Evolutionary conservation across 2,329 filamentous ascomycete genomes (phyloP).

Genomic region (Epichloe sylvatica): DNA sequence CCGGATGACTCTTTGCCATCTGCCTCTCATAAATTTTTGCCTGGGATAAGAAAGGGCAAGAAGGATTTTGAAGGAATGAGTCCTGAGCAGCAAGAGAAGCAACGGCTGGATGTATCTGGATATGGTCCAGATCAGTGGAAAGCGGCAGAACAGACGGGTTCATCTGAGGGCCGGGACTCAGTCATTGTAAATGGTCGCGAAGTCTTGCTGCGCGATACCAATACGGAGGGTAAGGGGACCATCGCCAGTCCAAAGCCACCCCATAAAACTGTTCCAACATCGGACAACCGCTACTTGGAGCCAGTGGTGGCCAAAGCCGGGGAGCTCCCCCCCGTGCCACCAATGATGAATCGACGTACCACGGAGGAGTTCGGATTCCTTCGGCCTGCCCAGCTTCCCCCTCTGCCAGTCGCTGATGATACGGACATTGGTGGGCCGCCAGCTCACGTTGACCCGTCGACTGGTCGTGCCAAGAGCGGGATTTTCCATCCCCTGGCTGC

Average conservation of each 20-base stretch:
- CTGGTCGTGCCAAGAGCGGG: conserved; percentile 31
- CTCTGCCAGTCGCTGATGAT: conserved; percentile 57
- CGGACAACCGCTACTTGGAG: conserved; percentile 21
- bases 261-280: conserved; percentile 11
- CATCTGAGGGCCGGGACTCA: conserved; percentile 56
- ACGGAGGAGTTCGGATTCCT: conserved; percentile 56
- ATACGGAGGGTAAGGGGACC: conserved; percentile 50
- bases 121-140: conserved; percentile 66
- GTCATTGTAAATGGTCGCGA: conserved; percentile 54
- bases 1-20: conserved; percentile 9
- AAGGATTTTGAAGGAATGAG: conserved; percentile 1
- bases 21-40: neutral
- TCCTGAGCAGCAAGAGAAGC: conserved; percentile 33
- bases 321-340: conserved; percentile 44
- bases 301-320: conserved; percentile 26
- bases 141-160: conserved; percentile 43
- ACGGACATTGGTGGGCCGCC: conserved; percentile 69
- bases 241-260: conserved; percentile 29
- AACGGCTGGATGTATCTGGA: conserved; percentile 65
- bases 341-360: conserved; percentile 41
- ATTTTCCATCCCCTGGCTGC: conserved; percentile 40
- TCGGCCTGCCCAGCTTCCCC: conserved; percentile 56
- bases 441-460: conserved; percentile 36
- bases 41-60: conserved; percentile 1
- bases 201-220: conserved; percentile 51